phyloP scores from a whole-genome alignment of 352 stramenopile species.

The Blastocystis sp. region DNA sequence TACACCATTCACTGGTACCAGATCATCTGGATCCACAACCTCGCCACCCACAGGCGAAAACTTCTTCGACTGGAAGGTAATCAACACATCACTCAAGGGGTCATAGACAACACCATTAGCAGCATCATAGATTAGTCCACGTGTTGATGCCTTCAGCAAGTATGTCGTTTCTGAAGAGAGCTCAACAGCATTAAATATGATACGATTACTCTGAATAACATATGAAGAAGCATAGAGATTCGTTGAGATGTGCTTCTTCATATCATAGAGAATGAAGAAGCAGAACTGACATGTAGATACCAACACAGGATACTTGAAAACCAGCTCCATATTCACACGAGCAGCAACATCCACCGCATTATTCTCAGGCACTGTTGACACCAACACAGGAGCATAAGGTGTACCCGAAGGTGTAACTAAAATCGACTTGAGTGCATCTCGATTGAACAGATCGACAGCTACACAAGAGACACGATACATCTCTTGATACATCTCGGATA shows the following conservation, averaged over 20 bases:
- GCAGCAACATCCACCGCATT: neutral
- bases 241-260: neutral
- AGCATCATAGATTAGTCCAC: neutral
- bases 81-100: neutral
- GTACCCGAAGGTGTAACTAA: neutral
- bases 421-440: neutral
- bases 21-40: neutral
- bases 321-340: neutral
- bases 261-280: slow-evolving; percentile 59
- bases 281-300: neutral
- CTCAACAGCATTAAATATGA: neutral
- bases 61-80: neutral
- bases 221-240: neutral
- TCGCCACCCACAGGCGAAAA: neutral
- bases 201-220: neutral
- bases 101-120: neutral
- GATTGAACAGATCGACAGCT: neutral
- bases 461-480: neutral
- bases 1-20: neutral
- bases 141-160: neutral
- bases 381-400: neutral
- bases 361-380: neutral
- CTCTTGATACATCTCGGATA: neutral
- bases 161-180: neutral
- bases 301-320: slow-evolving; percentile 28